phyloP scores from a whole-genome alignment of 2,329 filamentous ascomycete genomes.

The Xylaria sp. region DNA sequence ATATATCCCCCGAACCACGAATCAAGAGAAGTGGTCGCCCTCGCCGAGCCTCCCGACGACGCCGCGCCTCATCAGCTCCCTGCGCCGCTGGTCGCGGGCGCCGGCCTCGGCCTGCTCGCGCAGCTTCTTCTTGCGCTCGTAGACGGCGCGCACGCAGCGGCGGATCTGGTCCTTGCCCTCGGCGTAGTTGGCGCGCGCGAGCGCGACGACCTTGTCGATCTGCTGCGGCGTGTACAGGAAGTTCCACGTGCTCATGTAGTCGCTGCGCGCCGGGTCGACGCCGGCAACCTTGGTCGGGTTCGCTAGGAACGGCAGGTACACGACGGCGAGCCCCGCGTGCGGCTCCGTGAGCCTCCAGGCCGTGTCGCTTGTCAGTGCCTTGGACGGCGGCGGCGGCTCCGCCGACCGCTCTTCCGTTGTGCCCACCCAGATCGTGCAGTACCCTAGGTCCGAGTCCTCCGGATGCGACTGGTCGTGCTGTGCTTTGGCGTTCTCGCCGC shows the following conservation, averaged over 20 bases:
- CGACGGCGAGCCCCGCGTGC: conserved; percentile 84
- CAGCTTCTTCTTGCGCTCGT: conserved; percentile 84
- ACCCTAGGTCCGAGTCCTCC: conserved; percentile 74
- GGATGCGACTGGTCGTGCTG: conserved; percentile 57
- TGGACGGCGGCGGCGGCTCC: conserved; percentile 61
- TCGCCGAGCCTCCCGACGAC: conserved; percentile 67
- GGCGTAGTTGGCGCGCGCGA: conserved; percentile 87
- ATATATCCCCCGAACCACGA: neutral
- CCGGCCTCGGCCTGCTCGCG: conserved; percentile 65
- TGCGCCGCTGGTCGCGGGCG: conserved; percentile 54
- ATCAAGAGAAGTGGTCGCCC: conserved; percentile 74
- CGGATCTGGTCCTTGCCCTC: conserved; percentile 83
- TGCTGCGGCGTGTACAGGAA: conserved; percentile 94
- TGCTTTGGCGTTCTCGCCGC: conserved; percentile 46
- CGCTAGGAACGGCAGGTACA: conserved; percentile 89
- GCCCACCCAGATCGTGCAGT: conserved; percentile 96
- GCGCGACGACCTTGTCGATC: conserved; percentile 82
- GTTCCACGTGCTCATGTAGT: conserved; percentile 97
- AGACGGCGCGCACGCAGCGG: conserved; percentile 84
- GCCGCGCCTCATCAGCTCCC: conserved; percentile 60
- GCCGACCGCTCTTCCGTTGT: conserved; percentile 77
- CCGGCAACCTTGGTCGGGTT: conserved; percentile 78
- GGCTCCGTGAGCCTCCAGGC: conserved; percentile 76
- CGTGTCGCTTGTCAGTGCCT: conserved; percentile 68
- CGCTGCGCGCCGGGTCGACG: conserved; percentile 83